Evolutionary conservation across 139 green algal species (phyloP), one percentile per base, ranked within the genome.

Genomic region (Nannochloris sp.): DNA sequence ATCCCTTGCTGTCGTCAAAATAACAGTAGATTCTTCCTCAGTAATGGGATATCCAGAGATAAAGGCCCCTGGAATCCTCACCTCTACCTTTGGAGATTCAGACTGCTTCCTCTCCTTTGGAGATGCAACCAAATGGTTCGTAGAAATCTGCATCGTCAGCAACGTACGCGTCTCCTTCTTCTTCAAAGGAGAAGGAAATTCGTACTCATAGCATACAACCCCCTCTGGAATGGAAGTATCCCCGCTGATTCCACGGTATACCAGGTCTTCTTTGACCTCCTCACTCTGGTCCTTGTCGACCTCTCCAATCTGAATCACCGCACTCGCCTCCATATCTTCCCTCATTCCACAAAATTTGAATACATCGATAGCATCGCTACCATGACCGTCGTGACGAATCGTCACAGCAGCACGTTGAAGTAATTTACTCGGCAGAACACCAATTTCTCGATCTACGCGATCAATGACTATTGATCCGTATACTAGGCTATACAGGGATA

Each of bases 251-350:
- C 84, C 77, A 25, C 85, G 36, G 4, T 61, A 65, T 20, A 12
- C 36, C 43, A 48, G n/a, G 12, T 77, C 70, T 16, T 87, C 51
- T 16, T 65, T 36, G 23, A 56, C 55, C 50, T 88, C 79, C 56
- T 74, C 79, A 6, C 68, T 80, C 50, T 49, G 81, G 71, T 95
- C 80, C 3, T 58, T 59, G 4, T 40, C 33, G 11, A 40, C 33
- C 33, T 40, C 33, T 40, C 33, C 33, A 9, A 40, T 40, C 33
- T 40, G 33, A 40, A 40, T 40, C 33, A 40, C 8, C 33, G 33
- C 33, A 40, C 33, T 40, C 5, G 33, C 33, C 33, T 40, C 33
- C 33, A 40, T 40, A 40, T 40, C 33, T 13, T 40, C 33, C 33
- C 11, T 40, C 33, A 6, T 40, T 8, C 33, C 33, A 40, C 33